phyloP scores from a whole-genome alignment of 75 land plant genomes.

The Selaginella moellendorffii region DNA sequence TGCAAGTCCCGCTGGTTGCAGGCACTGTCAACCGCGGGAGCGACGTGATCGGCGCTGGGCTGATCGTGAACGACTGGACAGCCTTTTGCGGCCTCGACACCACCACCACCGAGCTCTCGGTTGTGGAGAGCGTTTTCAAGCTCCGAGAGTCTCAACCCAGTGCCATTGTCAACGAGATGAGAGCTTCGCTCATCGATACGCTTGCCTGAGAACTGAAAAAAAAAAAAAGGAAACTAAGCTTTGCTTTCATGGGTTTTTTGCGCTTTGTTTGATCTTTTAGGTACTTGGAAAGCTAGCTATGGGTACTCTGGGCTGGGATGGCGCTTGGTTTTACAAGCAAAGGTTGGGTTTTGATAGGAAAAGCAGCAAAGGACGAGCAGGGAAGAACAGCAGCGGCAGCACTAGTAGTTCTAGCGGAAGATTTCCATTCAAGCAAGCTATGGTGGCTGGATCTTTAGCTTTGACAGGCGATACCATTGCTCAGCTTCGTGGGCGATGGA shows the following conservation, averaged over 20 bases:
- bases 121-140: slow-evolving; percentile 85
- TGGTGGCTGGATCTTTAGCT: slow-evolving; percentile 53
- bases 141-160: slow-evolving; percentile 79
- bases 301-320: not conserved
- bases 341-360: not conserved
- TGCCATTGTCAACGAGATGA: slow-evolving; percentile 80
- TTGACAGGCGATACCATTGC: slow-evolving; percentile 80
- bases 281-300: too few species aligned
- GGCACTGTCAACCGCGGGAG: slow-evolving; percentile 97
- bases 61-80: slow-evolving; percentile 94
- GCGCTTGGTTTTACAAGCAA: not conserved
- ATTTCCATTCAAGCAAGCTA: slow-evolving; percentile 61
- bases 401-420: too few species aligned
- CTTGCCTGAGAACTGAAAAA: slow-evolving; percentile 32
- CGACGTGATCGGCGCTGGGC: slow-evolving; percentile 76
- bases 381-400: not conserved
- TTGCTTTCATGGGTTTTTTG: too few species aligned
- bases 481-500: slow-evolving; percentile 29
- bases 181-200: slow-evolving; percentile 75
- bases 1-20: slow-evolving; percentile 91
- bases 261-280: too few species aligned
- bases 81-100: slow-evolving; percentile 95
- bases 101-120: slow-evolving; percentile 86
- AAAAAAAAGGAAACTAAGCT: too few species aligned
- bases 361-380: not conserved